Conservation (phyloP, 495 filamentous ascomycete species). For the Aspergillus heteromorphus region DNA sequence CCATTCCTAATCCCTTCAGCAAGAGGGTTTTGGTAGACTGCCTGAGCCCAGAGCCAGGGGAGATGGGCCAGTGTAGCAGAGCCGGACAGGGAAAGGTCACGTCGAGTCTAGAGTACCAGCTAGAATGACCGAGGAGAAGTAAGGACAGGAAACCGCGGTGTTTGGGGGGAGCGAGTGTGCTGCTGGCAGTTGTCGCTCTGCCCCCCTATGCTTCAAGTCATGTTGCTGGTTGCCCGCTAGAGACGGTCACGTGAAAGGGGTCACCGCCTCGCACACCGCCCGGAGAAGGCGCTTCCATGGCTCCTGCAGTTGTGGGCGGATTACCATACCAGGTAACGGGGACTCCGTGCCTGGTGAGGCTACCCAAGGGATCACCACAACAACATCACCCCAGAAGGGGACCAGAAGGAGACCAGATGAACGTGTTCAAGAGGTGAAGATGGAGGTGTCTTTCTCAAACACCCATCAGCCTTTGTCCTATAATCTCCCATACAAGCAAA, state of each 20-base stretch:
- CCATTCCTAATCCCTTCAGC: conserved; percentile 25
- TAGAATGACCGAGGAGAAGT: conserved; percentile 3
- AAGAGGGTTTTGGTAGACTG: conserved; percentile 1
- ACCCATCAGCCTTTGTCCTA: no score
- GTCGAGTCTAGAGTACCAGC: conserved; percentile 2
- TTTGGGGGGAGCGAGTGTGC: conserved; percentile 17
- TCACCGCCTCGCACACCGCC: conserved; percentile 16
- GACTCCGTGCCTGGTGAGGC: no score
- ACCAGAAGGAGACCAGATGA: no score
- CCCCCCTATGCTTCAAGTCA: conserved; percentile 17
- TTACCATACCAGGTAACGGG: conserved; percentile 1
- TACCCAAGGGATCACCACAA: not conserved
- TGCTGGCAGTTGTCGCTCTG: conserved; percentile 20
- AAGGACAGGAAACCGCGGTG: conserved; percentile 12
- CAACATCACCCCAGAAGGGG: not conserved
- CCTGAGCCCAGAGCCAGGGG: conserved; percentile 1
- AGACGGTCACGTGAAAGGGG: conserved; percentile 17
- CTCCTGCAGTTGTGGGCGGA: not conserved
- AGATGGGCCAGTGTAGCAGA: not conserved
- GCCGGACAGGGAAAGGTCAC: not conserved
- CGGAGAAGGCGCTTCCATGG: not conserved
- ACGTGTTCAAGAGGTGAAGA: no score
- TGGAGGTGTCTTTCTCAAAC: no score
- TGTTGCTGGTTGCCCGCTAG: conserved; percentile 16
- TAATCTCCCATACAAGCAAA: not conserved